Percentiles rank a stretch among this genome's conserved stretches.
phyloP scores from a whole-genome alignment of 805 yeast species.

The Nakazawaea wyomingensis region DNA sequence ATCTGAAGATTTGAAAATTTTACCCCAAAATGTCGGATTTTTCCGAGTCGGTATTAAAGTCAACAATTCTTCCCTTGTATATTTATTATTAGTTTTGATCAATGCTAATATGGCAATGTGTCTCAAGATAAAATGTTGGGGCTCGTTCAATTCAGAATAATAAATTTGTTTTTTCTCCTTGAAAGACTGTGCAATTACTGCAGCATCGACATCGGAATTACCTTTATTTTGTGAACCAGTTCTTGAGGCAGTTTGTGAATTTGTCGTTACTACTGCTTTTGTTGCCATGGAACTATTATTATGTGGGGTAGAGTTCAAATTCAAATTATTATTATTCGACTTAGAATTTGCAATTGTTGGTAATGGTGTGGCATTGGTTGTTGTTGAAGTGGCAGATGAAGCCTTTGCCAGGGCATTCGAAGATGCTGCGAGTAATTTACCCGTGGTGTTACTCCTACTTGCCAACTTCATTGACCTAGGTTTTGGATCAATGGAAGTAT shows the following conservation, averaged over 20 bases:
- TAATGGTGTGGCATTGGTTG: conserved; percentile 1
- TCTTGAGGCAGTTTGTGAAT: too few species aligned
- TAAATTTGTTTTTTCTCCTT: conserved; percentile 33
- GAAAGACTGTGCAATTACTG: not conserved
- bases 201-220: too few species aligned
- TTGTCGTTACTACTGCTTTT: too few species aligned
- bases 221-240: too few species aligned
- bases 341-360: too few species aligned
- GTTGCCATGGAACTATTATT: too few species aligned
- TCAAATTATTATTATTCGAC: too few species aligned
- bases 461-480: conserved; percentile 10
- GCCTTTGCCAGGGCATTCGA: too few species aligned
- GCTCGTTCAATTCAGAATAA: conserved; percentile 57
- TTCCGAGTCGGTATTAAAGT: conserved; percentile 38
- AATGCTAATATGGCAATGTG: conserved; percentile 55
- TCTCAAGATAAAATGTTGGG: conserved; percentile 54
- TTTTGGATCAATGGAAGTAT: conserved; percentile 10
- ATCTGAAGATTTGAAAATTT: conserved; percentile 31
- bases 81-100: conserved; percentile 26
- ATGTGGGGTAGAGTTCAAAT: too few species aligned
- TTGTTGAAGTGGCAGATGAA: too few species aligned
- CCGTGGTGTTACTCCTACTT: conserved; percentile 4
- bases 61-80: conserved; percentile 35
- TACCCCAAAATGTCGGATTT: conserved; percentile 47
- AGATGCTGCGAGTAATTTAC: not conserved